These are phyloP conservation scores for Rhizoclosmatium globosum DNA, from an alignment of 192 early-diverging fungal species.

Conservation along the genomic window DNA sequence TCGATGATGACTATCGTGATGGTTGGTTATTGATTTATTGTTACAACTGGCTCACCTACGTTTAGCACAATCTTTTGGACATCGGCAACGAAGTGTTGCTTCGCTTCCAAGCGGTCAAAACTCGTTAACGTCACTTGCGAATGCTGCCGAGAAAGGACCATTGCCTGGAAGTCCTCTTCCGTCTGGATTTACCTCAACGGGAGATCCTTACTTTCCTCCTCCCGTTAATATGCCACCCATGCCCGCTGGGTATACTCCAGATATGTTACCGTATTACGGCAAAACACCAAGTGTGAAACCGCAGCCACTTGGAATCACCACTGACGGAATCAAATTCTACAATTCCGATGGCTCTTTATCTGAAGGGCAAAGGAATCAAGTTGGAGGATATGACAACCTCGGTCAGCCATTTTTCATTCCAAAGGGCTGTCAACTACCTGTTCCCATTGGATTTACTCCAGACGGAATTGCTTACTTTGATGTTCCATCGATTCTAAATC, in stretches of 20 bases:
- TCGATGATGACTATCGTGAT: slow-evolving; percentile 67
- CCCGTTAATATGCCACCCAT: slow-evolving; percentile 57
- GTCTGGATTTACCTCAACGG: slow-evolving; percentile 52
- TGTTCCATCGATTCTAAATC: slow-evolving; percentile 58
- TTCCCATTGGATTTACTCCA: slow-evolving; percentile 61
- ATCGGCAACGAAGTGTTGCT: background rate
- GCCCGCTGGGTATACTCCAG: slow-evolving; percentile 58
- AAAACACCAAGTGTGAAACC: slow-evolving; percentile 57
- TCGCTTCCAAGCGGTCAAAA: background rate
- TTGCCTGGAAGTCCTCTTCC: slow-evolving; percentile 42
- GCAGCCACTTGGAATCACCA: slow-evolving; percentile 59
- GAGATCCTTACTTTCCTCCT: slow-evolving; percentile 66
- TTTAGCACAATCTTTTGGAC: background rate
- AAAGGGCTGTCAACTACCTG: slow-evolving; percentile 59
- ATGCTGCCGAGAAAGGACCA: background rate
- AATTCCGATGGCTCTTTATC: slow-evolving; percentile 46
- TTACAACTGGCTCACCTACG: background rate
- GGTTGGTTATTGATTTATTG: slow-evolving; percentile 39
- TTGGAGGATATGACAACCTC: slow-evolving; percentile 64
- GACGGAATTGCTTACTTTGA: slow-evolving; percentile 70
- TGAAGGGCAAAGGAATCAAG: slow-evolving; percentile 48
- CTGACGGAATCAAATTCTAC: slow-evolving; percentile 59
- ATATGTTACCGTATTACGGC: slow-evolving; percentile 59
- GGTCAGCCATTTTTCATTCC: slow-evolving; percentile 69
- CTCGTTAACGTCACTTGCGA: background rate